Evolutionary conservation across 2,329 filamentous ascomycete genomes (phyloP).

Genomic region (Fusarium heterosporum): DNA sequence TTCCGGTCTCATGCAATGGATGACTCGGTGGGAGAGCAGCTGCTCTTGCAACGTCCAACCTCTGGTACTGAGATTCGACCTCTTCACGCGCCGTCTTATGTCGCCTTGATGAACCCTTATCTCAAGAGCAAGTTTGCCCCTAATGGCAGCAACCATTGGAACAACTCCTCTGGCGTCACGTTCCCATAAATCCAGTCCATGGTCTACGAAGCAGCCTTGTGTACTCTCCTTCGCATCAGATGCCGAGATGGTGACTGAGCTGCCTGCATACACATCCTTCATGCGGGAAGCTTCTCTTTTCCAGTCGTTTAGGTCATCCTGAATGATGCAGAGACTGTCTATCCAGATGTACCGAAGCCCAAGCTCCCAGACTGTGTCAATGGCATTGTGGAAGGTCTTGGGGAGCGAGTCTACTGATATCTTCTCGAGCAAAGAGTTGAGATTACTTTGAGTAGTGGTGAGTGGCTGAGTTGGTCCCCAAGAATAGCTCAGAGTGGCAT

Average conservation of each 20-base stretch:
- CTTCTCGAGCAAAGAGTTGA: not conserved
- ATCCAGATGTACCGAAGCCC: slow-evolving; percentile 33
- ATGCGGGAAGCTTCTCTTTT: slow-evolving; percentile 5
- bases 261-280: not conserved
- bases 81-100: not conserved
- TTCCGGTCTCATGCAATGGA: slow-evolving; percentile 22
- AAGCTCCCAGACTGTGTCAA: not conserved
- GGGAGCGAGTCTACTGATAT: not conserved
- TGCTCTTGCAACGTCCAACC: slow-evolving; percentile 18
- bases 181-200: not conserved
- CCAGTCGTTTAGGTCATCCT: slow-evolving; percentile 31
- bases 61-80: slow-evolving; percentile 5
- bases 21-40: slow-evolving; percentile 3
- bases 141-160: not conserved
- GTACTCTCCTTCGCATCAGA: slow-evolving; percentile 9
- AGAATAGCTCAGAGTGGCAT: not conserved
- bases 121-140: not conserved
- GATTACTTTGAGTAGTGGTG: not conserved
- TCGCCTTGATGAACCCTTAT: not conserved
- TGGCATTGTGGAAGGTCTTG: slow-evolving; percentile 15
- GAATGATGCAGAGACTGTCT: slow-evolving; percentile 31
- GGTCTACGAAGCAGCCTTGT: not conserved
- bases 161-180: not conserved
- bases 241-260: slow-evolving; percentile 20
- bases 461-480: not conserved